Conservation (phyloP, 202 grass and related monocot species). For the Bolboschoenoplectus hybrid region DNA sequence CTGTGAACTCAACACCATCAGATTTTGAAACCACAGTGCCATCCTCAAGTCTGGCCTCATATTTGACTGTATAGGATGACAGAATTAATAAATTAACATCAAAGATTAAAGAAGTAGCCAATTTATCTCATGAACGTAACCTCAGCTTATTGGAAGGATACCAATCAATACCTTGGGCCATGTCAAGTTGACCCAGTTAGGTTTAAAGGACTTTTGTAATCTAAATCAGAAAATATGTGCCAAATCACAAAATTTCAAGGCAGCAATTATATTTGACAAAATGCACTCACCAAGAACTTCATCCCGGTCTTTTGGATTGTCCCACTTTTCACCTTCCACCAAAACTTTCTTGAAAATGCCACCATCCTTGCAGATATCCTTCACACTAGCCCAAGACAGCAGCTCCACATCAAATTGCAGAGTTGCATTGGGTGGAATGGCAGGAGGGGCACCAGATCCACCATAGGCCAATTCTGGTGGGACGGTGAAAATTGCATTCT, state of each 20-base stretch:
- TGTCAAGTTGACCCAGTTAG: not conserved
- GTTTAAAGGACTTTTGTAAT: not conserved
- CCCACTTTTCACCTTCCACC: constrained; percentile 77
- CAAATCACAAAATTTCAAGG: not conserved
- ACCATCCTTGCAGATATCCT: constrained; percentile 86
- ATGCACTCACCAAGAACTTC: constrained; percentile 68
- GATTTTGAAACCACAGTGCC: constrained; percentile 69
- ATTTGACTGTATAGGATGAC: constrained; percentile 61
- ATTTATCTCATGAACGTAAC: not conserved
- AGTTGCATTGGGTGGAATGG: constrained; percentile 67
- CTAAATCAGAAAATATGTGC: not conserved
- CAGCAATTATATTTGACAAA: not conserved
- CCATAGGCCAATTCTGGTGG: constrained; percentile 79
- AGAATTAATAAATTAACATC: not conserved
- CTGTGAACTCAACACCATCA: constrained; percentile 72
- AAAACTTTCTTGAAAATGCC: constrained; percentile 79
- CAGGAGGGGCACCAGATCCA: constrained; percentile 67
- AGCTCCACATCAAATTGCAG: constrained; percentile 84
- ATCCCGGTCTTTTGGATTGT: constrained; percentile 75
- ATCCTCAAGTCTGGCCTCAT: constrained; percentile 69
- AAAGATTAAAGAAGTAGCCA: not conserved
- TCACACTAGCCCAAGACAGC: constrained; percentile 75
- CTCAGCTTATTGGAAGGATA: not conserved
- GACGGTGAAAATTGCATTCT: constrained; percentile 84
- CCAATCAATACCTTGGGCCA: not conserved